Conservation (phyloP, 129 eudicot genomes). For the Pittosporum tobira region DNA sequence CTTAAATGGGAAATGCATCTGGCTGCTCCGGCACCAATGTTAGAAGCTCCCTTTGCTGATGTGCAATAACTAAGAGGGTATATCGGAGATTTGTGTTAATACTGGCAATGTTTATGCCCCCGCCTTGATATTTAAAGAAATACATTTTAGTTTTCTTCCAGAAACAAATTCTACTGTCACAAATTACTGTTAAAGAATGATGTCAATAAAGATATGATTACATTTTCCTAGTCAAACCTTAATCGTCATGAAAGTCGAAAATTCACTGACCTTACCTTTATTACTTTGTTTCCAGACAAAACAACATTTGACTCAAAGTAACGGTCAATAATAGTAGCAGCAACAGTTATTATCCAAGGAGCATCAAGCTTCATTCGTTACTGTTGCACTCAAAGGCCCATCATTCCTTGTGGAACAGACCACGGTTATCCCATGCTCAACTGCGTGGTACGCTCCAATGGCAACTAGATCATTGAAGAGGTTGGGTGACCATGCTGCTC, state of each 20-base stretch:
- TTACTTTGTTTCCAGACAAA: conserved; percentile 46
- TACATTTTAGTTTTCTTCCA: no score
- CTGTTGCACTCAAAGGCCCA: conserved; percentile 47
- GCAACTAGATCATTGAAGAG: conserved; percentile 59
- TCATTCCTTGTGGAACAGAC: conserved; percentile 77
- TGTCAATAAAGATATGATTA: no score
- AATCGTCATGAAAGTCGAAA: no score
- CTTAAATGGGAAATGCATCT: conserved; percentile 26
- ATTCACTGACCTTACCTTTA: conserved; percentile 37
- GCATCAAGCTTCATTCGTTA: conserved; percentile 53
- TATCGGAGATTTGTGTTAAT: conserved; percentile 34
- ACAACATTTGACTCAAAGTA: conserved; percentile 54
- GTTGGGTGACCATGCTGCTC: conserved; percentile 17
- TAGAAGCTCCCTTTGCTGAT: conserved; percentile 29
- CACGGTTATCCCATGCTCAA: conserved; percentile 60
- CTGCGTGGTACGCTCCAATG: conserved; percentile 84
- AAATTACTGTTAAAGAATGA: no score
- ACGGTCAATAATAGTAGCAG: conserved; percentile 78
- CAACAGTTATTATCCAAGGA: conserved; percentile 88
- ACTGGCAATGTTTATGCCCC: conserved; percentile 55
- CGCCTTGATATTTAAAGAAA: conserved; percentile 44
- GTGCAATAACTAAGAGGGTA: conserved; percentile 45
- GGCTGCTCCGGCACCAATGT: conserved; percentile 23
- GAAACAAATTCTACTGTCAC: no score
- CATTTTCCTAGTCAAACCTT: no score